Evolutionary conservation across 164 flowering plant species (phyloP).

Genomic region (Piper longum): DNA sequence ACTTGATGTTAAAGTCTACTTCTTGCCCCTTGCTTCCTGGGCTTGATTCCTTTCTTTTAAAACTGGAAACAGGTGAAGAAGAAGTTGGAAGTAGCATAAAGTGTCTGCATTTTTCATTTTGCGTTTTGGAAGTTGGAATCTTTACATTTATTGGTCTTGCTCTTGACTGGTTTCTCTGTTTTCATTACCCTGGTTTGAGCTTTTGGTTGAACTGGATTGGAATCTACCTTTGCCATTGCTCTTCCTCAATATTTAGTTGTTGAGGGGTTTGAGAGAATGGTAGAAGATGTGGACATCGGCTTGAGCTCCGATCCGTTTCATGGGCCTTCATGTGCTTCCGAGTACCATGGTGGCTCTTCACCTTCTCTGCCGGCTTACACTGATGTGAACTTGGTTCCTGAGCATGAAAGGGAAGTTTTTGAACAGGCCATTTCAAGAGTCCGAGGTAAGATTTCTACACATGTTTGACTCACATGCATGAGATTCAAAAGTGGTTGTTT

Average conservation of each 20-base stretch:
- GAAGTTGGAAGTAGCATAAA: background rate
- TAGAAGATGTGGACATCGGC: constrained; percentile 16
- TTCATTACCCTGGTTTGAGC: background rate
- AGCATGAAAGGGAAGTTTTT: constrained; percentile 43
- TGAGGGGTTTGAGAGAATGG: constrained; percentile 3
- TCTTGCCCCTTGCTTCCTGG: constrained; percentile 2
- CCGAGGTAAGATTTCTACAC: constrained; percentile 27
- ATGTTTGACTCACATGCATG: background rate
- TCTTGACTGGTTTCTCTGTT: background rate
- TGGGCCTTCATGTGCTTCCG: constrained; percentile 18
- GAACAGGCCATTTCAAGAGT: constrained; percentile 30
- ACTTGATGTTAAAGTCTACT: background rate
- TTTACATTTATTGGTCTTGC: background rate
- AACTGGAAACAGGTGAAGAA: background rate
- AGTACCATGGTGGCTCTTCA: constrained; percentile 19
- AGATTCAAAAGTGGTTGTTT: background rate
- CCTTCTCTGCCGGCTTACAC: constrained; percentile 15
- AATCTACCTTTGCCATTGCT: too few relatives aligned
- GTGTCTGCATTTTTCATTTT: background rate
- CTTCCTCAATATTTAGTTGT: background rate
- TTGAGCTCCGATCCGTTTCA: constrained; percentile 20
- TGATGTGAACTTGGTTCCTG: constrained; percentile 52
- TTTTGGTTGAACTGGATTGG: background rate
- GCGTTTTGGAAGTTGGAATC: background rate
- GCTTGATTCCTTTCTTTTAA: background rate